phyloP scores from a whole-genome alignment of 148 eudicot species.

The Rhododendron henanense region DNA sequence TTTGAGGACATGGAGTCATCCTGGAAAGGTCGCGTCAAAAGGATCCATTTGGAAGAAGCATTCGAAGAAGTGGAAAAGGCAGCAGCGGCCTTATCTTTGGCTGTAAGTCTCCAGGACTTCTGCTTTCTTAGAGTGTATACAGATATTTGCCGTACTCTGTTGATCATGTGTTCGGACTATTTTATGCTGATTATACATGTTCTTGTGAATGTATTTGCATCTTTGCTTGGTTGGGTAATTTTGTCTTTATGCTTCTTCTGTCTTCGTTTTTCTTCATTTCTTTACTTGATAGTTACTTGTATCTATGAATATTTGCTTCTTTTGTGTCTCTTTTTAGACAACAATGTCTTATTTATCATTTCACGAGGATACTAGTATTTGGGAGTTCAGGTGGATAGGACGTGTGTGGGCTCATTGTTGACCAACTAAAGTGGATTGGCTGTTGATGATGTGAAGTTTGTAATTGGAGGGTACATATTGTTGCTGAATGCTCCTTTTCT shows the following conservation, averaged over 20 bases:
- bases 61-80: conserved; percentile 81
- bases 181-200: background rate
- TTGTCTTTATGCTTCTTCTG: background rate
- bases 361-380: background rate
- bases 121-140: background rate
- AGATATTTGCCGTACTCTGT: background rate
- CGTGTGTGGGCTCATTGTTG: background rate
- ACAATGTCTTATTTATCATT: background rate
- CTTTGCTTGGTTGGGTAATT: background rate
- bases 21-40: conserved; percentile 93
- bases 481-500: background rate
- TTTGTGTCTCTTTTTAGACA: background rate
- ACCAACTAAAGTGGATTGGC: background rate
- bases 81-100: conserved; percentile 57
- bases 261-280: background rate
- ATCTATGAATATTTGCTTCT: background rate
- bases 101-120: conserved; percentile 52
- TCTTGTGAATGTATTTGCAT: background rate
- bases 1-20: conserved; percentile 86
- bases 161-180: background rate
- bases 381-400: background rate
- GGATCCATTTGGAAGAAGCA: conserved; percentile 67
- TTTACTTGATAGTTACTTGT: background rate
- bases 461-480: background rate
- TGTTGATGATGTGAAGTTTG: background rate